Evolutionary conservation across 2,329 filamentous ascomycete genomes (phyloP).

Genomic region (Botrytis paeoniae): DNA sequence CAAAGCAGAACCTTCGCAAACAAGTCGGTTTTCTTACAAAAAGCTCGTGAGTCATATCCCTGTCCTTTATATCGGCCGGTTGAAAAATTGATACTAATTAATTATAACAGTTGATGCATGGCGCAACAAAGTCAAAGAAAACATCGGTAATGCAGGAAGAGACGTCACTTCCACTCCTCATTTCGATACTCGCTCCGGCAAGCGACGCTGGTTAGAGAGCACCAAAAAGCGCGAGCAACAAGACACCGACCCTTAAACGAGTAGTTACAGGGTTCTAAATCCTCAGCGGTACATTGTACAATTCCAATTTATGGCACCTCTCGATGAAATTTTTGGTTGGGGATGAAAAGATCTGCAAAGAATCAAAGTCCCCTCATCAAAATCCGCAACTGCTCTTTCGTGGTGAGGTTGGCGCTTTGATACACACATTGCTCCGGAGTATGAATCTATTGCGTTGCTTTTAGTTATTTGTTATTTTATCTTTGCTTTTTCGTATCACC

Average conservation of each 20-base stretch:
- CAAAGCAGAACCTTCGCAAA: constrained; percentile 90
- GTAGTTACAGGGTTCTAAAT: neutral
- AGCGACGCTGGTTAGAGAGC: constrained; percentile 68
- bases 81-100: constrained; percentile 7
- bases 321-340: neutral
- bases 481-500: neutral
- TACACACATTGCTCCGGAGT: neutral
- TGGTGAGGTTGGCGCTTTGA: neutral
- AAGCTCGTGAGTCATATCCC: constrained; percentile 68
- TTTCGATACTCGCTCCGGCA: constrained; percentile 85
- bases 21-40: constrained; percentile 81
- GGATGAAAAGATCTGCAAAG: neutral
- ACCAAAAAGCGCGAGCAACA: constrained; percentile 41
- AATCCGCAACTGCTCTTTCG: neutral
- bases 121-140: constrained; percentile 82
- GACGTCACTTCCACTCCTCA: constrained; percentile 73
- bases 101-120: constrained; percentile 78
- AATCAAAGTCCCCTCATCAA: neutral
- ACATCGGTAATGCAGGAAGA: constrained; percentile 74
- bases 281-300: neutral
- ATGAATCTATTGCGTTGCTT: neutral
- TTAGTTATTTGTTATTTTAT: neutral
- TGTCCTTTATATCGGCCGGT: neutral
- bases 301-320: neutral
- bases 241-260: constrained; percentile 20